Conservation (phyloP, 345 rosid species). For the Diplotaxis tenuifolia region DNA sequence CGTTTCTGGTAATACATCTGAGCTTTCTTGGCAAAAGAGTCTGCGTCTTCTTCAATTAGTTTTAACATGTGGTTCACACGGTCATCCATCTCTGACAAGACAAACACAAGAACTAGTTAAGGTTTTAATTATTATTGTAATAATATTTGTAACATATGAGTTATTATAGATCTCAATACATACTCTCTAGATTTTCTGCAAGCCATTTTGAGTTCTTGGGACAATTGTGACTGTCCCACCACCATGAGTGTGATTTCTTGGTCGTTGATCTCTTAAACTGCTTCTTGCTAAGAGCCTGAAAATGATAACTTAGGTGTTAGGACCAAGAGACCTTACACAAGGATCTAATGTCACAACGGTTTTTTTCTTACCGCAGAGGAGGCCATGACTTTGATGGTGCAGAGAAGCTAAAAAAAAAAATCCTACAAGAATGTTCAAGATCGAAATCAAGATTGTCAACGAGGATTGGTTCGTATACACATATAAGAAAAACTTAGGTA, state of each 20-base stretch:
- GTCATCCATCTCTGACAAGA: slow-evolving; percentile 76
- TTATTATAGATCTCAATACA: slow-evolving; percentile 13
- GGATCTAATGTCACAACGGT: background rate
- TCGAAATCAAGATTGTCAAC: background rate
- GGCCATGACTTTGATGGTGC: slow-evolving; percentile 23
- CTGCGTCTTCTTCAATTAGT: slow-evolving; percentile 86
- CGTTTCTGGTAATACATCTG: slow-evolving; percentile 83
- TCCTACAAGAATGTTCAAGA: slow-evolving; percentile 13
- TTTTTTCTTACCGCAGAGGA: slow-evolving; percentile 35
- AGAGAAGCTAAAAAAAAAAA: background rate
- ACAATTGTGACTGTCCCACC: slow-evolving; percentile 85
- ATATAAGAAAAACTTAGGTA: background rate
- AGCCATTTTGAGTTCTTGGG: slow-evolving; percentile 86
- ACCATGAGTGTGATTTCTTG: slow-evolving; percentile 71
- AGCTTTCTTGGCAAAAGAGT: slow-evolving; percentile 86
- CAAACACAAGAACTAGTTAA: slow-evolving; percentile 4
- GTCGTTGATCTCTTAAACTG: slow-evolving; percentile 49
- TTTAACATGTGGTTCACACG: slow-evolving; percentile 71
- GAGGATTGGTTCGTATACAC: background rate
- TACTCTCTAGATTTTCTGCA: slow-evolving; percentile 80
- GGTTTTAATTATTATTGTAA: background rate
- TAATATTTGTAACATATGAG: background rate
- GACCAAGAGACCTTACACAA: slow-evolving; percentile 17
- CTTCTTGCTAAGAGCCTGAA: slow-evolving; percentile 35
- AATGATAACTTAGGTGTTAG: background rate